phyloP scores from a whole-genome alignment of 108 stramenopile species.

The Fragilariopsis cylindrus region DNA sequence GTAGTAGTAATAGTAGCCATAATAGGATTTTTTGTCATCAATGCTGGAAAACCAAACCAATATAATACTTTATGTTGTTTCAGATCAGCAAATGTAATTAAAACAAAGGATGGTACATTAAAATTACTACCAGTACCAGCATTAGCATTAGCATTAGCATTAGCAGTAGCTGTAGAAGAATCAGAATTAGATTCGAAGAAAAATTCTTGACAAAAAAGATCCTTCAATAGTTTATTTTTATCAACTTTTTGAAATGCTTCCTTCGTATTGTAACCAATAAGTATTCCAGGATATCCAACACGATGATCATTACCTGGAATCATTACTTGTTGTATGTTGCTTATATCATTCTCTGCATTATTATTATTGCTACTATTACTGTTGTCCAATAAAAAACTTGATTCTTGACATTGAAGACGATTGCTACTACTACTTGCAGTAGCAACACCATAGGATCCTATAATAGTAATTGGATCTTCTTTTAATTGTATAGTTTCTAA shows the following conservation, averaged over 20 bases:
- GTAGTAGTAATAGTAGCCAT: background rate
- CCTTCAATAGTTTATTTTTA: constrained; percentile 70
- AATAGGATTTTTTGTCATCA: constrained; percentile 31
- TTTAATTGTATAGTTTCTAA: constrained; percentile 66
- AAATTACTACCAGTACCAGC: constrained; percentile 13
- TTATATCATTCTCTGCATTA: background rate
- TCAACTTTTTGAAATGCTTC: constrained; percentile 72
- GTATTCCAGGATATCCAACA: constrained; percentile 23
- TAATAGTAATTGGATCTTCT: constrained; percentile 60
- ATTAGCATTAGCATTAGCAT: background rate
- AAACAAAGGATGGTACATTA: constrained; percentile 36
- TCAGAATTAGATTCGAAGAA: background rate
- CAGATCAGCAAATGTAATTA: constrained; percentile 71
- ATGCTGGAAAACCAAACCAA: constrained; percentile 86
- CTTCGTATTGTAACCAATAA: constrained; percentile 71
- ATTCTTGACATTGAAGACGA: constrained; percentile 52
- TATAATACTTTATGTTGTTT: constrained; percentile 82
- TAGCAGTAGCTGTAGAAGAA: background rate
- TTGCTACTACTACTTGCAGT: constrained; percentile 10
- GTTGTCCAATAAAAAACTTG: constrained; percentile 13
- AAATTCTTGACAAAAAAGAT: constrained; percentile 32
- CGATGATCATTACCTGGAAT: constrained; percentile 24
- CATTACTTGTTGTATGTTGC: background rate
- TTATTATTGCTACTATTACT: background rate
- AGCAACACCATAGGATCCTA: constrained; percentile 43